Percentiles rank a stretch among this genome's conserved stretches.
Conservation (phyloP, 2,329 filamentous ascomycete genomes). For the Fusarium acutatum region DNA sequence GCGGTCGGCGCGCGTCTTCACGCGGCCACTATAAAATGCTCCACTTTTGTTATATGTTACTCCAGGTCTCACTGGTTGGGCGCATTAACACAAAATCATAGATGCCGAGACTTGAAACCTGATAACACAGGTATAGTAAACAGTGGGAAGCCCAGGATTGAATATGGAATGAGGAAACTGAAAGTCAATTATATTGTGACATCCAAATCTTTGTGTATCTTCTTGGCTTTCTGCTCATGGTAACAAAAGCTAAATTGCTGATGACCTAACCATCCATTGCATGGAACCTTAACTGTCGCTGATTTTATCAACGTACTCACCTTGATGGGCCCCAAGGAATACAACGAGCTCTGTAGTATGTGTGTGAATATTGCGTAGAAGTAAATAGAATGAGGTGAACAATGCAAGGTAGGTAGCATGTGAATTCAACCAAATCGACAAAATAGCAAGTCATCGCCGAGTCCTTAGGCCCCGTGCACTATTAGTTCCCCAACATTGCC, state of each 20-base stretch:
- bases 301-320: not conserved
- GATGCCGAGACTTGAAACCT: not conserved
- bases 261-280: not conserved
- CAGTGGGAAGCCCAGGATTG: not conserved
- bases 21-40: constrained; percentile 33
- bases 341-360: not conserved
- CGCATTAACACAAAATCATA: not conserved
- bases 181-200: not conserved
- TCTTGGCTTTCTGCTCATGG: not conserved
- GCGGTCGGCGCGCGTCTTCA: constrained; percentile 28
- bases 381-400: not conserved
- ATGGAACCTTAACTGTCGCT: not conserved
- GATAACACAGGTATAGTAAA: not conserved
- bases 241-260: not conserved
- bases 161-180: not conserved
- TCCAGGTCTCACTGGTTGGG: not conserved
- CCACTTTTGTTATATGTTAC: not conserved
- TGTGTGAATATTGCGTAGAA: not conserved
- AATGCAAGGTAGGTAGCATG: not conserved
- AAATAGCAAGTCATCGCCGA: not conserved
- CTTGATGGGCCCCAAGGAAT: not conserved
- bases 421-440: constrained; percentile 1
- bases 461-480: constrained; percentile 12
- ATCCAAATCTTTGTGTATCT: not conserved
- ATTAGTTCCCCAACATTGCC: constrained; percentile 22